Conservation (phyloP, 1,284 basidiomycete genomes). For the Takashimella tepidaria region DNA sequence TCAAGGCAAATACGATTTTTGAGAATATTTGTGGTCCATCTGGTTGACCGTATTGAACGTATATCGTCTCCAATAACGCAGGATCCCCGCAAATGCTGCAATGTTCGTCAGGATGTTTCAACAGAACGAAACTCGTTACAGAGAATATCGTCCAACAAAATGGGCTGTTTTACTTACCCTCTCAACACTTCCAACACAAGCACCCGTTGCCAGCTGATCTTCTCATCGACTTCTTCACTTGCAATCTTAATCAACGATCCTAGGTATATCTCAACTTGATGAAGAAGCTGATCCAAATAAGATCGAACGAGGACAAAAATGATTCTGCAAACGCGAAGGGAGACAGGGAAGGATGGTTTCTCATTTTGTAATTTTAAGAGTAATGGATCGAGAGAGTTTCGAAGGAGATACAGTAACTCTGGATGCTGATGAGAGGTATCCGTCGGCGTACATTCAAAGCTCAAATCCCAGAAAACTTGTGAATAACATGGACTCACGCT, state of each 20-base stretch:
- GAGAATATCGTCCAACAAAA: background rate
- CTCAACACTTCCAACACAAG: conserved; percentile 86
- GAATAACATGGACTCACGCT: conserved; percentile 63
- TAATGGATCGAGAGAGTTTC: conserved; percentile 83
- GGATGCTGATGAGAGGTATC: conserved; percentile 55
- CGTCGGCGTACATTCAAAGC: background rate
- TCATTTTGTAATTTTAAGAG: conserved; percentile 81
- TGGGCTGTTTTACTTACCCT: conserved; percentile 52
- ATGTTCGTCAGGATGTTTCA: no score
- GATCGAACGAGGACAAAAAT: conserved; percentile 90
- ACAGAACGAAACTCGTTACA: no score
- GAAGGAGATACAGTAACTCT: conserved; percentile 77
- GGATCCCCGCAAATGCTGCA: conserved; percentile 74
- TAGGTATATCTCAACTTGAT: conserved; percentile 79
- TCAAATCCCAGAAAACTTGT: background rate
- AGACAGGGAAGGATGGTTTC: conserved; percentile 76
- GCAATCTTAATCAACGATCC: conserved; percentile 70
- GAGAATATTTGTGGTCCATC: conserved; percentile 62
- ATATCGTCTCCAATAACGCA: conserved; percentile 71
- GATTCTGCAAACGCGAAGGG: conserved; percentile 83
- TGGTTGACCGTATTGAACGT: conserved; percentile 69
- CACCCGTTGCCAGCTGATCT: conserved; percentile 71
- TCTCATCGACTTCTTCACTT: conserved; percentile 54
- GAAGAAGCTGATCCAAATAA: conserved; percentile 72
- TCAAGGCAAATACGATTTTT: conserved; percentile 72